These are phyloP conservation scores for Mallotus nudiflorus DNA, from an alignment of 345 rosid genomes.

Conservation along the genomic window DNA sequence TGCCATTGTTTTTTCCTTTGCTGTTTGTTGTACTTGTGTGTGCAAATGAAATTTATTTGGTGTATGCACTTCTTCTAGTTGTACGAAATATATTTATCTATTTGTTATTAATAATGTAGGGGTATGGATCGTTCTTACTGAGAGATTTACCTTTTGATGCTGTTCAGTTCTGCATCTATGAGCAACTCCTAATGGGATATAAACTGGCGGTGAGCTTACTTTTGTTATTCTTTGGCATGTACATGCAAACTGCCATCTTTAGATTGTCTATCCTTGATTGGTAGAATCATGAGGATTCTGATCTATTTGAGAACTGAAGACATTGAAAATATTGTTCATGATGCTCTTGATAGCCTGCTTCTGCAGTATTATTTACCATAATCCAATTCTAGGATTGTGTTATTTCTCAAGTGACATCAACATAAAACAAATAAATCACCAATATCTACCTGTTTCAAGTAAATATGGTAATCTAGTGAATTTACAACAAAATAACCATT, in stretches of 20 bases:
- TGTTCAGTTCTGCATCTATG: conserved; percentile 90
- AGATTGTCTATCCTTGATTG: not conserved
- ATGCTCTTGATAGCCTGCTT: not conserved
- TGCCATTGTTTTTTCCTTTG: not conserved
- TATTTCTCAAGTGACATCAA: not conserved
- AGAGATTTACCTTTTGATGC: conserved; percentile 98
- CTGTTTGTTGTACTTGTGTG: not conserved
- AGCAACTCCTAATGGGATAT: conserved; percentile 87
- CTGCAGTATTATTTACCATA: not conserved
- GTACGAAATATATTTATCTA: not conserved
- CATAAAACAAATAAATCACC: not conserved
- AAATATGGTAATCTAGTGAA: not conserved
- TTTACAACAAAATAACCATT: not conserved
- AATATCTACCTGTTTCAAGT: not conserved
- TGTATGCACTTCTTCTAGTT: not conserved
- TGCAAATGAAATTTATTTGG: not conserved
- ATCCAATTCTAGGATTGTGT: not conserved
- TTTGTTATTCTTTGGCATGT: not conserved
- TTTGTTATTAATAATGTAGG: conserved; percentile 38
- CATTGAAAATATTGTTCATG: not conserved
- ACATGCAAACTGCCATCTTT: not conserved
- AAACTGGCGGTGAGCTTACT: conserved; percentile 61
- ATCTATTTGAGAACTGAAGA: not conserved
- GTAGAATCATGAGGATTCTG: not conserved
- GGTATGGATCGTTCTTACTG: conserved; percentile 80